These are phyloP conservation scores for Saccharomycopsis oosterbeekiorum DNA, from an alignment of 805 yeast species.

Conservation along the genomic window DNA sequence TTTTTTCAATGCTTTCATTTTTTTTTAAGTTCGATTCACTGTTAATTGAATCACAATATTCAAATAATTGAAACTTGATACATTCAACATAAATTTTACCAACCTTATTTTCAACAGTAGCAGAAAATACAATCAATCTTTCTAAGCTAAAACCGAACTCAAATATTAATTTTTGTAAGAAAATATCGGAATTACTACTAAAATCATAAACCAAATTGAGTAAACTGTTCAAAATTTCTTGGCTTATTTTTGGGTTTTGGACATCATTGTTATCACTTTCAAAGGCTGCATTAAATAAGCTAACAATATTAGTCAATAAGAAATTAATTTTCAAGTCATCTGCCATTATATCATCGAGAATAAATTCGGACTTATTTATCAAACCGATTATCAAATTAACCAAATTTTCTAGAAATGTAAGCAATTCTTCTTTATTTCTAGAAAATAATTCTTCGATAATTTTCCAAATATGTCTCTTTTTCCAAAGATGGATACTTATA, in stretches of 20 bases:
- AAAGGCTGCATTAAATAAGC: constrained; percentile 27
- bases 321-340: constrained; percentile 26
- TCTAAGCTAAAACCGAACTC: constrained; percentile 16
- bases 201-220: constrained; percentile 52
- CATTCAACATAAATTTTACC: constrained; percentile 33
- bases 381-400: constrained; percentile 59
- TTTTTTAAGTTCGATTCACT: neutral
- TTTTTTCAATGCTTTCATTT: constrained; percentile 8
- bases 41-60: constrained; percentile 17
- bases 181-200: constrained; percentile 47
- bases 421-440: constrained; percentile 23
- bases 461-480: constrained; percentile 61
- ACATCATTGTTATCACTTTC: constrained; percentile 4
- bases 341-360: constrained; percentile 34
- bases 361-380: constrained; percentile 53
- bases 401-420: constrained; percentile 66
- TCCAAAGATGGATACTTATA: constrained; percentile 62
- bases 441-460: constrained; percentile 34
- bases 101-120: constrained; percentile 22
- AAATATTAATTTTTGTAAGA: constrained; percentile 29
- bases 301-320: constrained; percentile 30
- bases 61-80: constrained; percentile 33
- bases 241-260: constrained; percentile 26
- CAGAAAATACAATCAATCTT: constrained; percentile 20
- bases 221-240: constrained; percentile 39